Conservation (phyloP, 1,139 yeast genomes). For the Suhomyces panamericanus region DNA sequence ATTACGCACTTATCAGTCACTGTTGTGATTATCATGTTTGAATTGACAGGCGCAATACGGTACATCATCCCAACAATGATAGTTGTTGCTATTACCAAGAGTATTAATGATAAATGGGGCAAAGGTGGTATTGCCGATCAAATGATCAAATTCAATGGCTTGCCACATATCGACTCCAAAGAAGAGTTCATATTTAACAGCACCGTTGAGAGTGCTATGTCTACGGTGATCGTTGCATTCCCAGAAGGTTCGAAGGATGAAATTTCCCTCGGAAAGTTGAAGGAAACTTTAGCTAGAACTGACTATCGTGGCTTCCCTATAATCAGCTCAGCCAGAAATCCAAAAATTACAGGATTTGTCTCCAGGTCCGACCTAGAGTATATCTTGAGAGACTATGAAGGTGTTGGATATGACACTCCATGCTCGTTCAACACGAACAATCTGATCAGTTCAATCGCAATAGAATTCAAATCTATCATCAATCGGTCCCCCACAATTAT, state of each 20-base stretch:
- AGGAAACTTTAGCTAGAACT: constrained; percentile 38
- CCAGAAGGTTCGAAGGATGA: constrained; percentile 37
- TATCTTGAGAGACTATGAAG: constrained; percentile 20
- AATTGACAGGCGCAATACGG: constrained; percentile 87
- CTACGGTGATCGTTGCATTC: constrained; percentile 50
- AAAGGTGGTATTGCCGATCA: constrained; percentile 91
- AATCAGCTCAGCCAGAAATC: constrained; percentile 31
- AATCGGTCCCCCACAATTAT: constrained; percentile 68
- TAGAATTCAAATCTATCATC: constrained; percentile 45
- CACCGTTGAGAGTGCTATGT: constrained; percentile 67
- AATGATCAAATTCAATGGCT: constrained; percentile 85
- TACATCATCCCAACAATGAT: constrained; percentile 95
- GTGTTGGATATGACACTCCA: constrained; percentile 17
- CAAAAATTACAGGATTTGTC: constrained; percentile 39
- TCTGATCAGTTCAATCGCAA: constrained; percentile 5
- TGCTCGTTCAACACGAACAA: constrained; percentile 23
- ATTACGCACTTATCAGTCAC: constrained; percentile 90
- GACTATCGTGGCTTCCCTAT: constrained; percentile 60
- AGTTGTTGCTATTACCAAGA: constrained; percentile 86
- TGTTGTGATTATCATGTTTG: constrained; percentile 94
- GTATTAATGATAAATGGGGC: constrained; percentile 75
- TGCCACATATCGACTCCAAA: constrained; percentile 78
- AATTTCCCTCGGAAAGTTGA: constrained; percentile 38
- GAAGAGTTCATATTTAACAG: constrained; percentile 60
- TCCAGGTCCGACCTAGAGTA: constrained; percentile 35